These are phyloP conservation scores for Gossypium schwendimanii DNA, from an alignment of 441 rosid genomes.

Conservation along the genomic window DNA sequence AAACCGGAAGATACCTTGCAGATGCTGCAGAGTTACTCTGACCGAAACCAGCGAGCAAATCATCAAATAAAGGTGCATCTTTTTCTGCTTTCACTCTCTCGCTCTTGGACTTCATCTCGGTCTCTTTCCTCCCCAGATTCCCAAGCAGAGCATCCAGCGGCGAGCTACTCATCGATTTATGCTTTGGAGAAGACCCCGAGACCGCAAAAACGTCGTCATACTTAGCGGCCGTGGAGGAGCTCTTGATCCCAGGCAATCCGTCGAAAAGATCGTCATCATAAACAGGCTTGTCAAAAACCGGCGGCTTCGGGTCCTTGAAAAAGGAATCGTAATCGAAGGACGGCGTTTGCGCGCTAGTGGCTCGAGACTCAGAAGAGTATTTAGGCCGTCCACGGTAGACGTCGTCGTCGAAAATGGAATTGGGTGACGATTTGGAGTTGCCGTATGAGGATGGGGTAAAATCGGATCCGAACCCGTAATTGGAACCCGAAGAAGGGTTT, in stretches of 20 bases:
- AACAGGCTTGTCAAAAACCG: slow-evolving; percentile 69
- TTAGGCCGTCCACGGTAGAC: slow-evolving; percentile 47
- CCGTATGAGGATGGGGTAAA: slow-evolving; percentile 25
- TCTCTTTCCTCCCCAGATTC: slow-evolving; percentile 39
- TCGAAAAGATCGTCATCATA: slow-evolving; percentile 72
- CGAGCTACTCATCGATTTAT: slow-evolving; percentile 26
- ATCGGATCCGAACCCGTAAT: slow-evolving; percentile 31
- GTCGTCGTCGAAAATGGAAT: slow-evolving; percentile 50
- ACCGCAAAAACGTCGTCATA: slow-evolving; percentile 45
- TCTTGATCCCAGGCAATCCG: slow-evolving; percentile 62
- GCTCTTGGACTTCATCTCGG: slow-evolving; percentile 19
- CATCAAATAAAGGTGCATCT: slow-evolving; percentile 45
- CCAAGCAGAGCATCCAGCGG: slow-evolving; percentile 68
- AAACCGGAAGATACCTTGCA: slow-evolving; percentile 30
- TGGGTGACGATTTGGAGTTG: slow-evolving; percentile 25
- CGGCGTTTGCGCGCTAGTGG: slow-evolving; percentile 19
- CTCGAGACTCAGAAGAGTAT: slow-evolving; percentile 37
- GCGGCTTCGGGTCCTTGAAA: slow-evolving; percentile 44
- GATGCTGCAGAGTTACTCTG: slow-evolving; percentile 42
- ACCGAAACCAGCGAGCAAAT: slow-evolving; percentile 70
- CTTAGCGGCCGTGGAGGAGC: slow-evolving; percentile 29
- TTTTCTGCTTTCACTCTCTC: slow-evolving; percentile 33
- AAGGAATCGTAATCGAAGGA: slow-evolving; percentile 52
- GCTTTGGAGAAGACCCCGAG: slow-evolving; percentile 27
- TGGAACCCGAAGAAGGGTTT: slow-evolving; percentile 17